phyloP scores from a whole-genome alignment of 805 yeast genomes.

The Candida bentonensis region DNA sequence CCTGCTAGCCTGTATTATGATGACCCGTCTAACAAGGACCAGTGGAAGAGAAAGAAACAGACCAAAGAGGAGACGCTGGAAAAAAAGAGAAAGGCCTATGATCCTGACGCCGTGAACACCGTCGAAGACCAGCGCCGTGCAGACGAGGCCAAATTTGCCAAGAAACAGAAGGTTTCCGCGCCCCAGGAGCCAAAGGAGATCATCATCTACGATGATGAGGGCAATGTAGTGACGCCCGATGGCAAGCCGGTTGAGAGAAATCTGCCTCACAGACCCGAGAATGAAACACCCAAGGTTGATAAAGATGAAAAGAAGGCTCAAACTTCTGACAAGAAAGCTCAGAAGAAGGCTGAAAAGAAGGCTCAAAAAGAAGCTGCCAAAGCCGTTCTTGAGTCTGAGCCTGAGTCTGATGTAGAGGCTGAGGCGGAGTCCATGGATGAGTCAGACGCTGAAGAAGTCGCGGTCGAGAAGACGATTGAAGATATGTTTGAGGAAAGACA shows the following conservation, averaged over 20 bases:
- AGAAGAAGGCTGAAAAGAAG: neutral
- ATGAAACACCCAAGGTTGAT: too few species aligned
- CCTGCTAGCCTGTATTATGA: conserved; percentile 93
- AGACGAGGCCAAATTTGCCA: conserved; percentile 20
- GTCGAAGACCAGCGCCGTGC: conserved; percentile 19
- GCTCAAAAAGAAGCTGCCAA: conserved; percentile 2
- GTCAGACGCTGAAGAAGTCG: too few species aligned
- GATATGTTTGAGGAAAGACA: neutral
- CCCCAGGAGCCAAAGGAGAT: too few species aligned
- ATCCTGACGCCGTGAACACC: conserved; percentile 35
- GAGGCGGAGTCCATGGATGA: conserved; percentile 17
- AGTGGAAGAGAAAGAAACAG: conserved; percentile 80
- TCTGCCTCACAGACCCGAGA: neutral
- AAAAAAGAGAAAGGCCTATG: conserved; percentile 58
- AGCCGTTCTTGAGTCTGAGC: conserved; percentile 8
- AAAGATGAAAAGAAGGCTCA: too few species aligned
- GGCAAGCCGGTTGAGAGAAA: conserved; percentile 10
- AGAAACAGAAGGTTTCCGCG: too few species aligned
- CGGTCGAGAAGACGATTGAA: conserved; percentile 5
- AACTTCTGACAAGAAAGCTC: neutral
- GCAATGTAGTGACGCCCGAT: conserved; percentile 14
- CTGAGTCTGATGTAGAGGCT: conserved; percentile 12
- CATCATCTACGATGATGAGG: conserved; percentile 19
- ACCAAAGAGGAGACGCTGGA: conserved; percentile 44
- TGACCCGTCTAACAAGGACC: conserved; percentile 74